Base-by-base conservation (phyloP, 2,329 filamentous ascomycete genomes). In the Macrophomina pseudophaseolina region DNA sequence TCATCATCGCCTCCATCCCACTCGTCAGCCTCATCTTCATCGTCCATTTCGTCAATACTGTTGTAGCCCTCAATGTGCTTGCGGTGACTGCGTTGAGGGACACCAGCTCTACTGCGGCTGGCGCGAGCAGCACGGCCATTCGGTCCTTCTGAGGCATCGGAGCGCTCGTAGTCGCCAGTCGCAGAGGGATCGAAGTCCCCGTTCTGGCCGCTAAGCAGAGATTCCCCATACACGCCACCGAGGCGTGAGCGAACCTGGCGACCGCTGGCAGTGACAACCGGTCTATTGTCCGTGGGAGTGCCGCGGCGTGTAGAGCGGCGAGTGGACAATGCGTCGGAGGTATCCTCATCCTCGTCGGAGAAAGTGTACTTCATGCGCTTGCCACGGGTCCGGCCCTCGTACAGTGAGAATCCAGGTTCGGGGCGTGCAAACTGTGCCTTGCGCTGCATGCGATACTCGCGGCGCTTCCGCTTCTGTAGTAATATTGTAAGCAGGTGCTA, bases 361-460 rank as follows among this genome's bases (percentile, higher is more conserved):
- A 92, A 99, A 0, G 93, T 99, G 75, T 99, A 99, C 79, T 94
- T 96, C 81, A 97, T 91, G 68, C 94, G 91, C 83, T 99, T 98
- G 66, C 95, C 95, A 67, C 95, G 89, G 5, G 96, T 99, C 64
- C 95, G 92, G 59, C 95, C 95, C 81, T 99, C 95, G 77, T 99
- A 99, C 67, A 97, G 84, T 0, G 94, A 97, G 76, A 94, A 96
- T 4, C 93, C 93, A 9, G 91, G 90, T 72, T 97, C 94, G 5
- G 93, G 93, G 5, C 93, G 88, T 71, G 91, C 87, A 80, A 98
- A 98, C 67, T 91, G 90, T 68, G 94, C 92, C 75, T 94, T 94
- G 69, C 92, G 92, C 72, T 88, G 86, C 75, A 92, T 87, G 16
- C 95, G 90, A 74, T 99, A 98, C 74, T 99, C 95, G 67, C 95